Evolutionary conservation across 2,329 filamentous ascomycete genomes (phyloP).

Genomic region (Colletotrichum sp.): DNA sequence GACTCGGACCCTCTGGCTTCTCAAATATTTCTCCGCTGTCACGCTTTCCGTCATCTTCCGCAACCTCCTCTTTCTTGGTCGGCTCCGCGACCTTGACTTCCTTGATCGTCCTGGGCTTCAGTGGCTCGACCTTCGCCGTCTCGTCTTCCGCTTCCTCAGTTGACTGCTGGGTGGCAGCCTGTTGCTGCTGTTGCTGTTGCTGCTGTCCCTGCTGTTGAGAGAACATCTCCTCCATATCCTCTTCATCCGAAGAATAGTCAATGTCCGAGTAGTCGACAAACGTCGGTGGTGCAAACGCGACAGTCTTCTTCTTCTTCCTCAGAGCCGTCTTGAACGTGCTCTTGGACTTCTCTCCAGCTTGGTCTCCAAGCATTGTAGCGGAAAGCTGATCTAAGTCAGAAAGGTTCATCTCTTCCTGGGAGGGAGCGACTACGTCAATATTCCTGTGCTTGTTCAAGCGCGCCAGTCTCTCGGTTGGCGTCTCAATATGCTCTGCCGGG

Average conservation of each 20-base stretch:
- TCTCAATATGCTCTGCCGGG: constrained; percentile 97
- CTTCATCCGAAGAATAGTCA: constrained; percentile 84
- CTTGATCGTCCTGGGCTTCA: constrained; percentile 53
- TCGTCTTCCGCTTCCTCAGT: constrained; percentile 50
- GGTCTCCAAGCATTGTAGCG: constrained; percentile 67
- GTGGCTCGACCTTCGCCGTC: constrained; percentile 59
- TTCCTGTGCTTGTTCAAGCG: constrained; percentile 97
- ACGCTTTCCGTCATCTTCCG: constrained; percentile 42
- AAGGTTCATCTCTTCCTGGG: constrained; percentile 10
- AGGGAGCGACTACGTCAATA: constrained; percentile 75
- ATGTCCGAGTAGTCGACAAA: constrained; percentile 89
- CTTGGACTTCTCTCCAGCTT: constrained; percentile 74
- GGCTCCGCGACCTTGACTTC: constrained; percentile 41
- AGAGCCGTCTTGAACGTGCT: constrained; percentile 86
- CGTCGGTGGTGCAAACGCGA: constrained; percentile 83
- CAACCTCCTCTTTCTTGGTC: constrained; percentile 30
- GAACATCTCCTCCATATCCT: constrained; percentile 57
- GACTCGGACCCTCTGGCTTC: constrained; percentile 56
- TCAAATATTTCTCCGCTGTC: constrained; percentile 74
- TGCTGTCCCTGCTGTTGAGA: constrained; percentile 36
- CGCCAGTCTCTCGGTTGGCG: constrained; percentile 91
- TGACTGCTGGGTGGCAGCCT: constrained; percentile 28
- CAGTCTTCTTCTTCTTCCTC: constrained; percentile 83
- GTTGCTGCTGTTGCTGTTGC: constrained; percentile 35
- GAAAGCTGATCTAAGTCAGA: constrained; percentile 55